Evolutionary conservation across 2,329 filamentous ascomycete genomes (phyloP), one percentile per base, ranked within the genome.

Genomic region (Fusarium penzigii): DNA sequence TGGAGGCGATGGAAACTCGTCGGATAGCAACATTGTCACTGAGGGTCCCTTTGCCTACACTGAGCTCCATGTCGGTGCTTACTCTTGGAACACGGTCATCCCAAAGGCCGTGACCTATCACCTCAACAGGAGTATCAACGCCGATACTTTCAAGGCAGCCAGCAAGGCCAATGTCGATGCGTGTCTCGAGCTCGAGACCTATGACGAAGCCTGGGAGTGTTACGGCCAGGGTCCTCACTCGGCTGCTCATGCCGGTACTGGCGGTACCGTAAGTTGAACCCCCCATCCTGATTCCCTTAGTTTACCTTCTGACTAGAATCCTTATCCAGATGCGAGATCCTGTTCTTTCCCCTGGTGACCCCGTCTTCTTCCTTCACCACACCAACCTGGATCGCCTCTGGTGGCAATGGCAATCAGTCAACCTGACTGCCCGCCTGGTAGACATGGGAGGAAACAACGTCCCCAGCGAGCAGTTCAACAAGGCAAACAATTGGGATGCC

Each of bases 381-480:
- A 46, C 51, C 9, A 49, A 51, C 44, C 42, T 58, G 36, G 57
- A 56, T 40, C 46, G 42, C 16, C 51, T 58, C 25, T 60, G 57
- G 57, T 58, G 55, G 55, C 39, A 53, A 40, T 60, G 57, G 57
- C 57, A 60, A 52, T 43, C 49, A 17, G 51, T 36, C n/a, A 49
- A 57, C 29, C 49, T 59, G 16, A 40, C 47, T 2, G 17, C 12
- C 3, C 57, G 57, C 2, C 45, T 59, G 38, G 56, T 55, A 3
- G 57, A 59, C 16, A 59, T 59, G 17, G 57, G 57, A 17, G 55
- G 55, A 9, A 70, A 67, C 64, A 75, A 77, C 38, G 17, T 55
- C 40, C 39, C 52, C 6, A 34, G 34, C 16, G 39, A 25, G 8
- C 51, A 38, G 13, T 51, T 47, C 43, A 12, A 51, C 7, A 29